These are phyloP conservation scores for Lasiosphaeris hirsuta DNA, from an alignment of 495 filamentous ascomycete genomes.

Conservation along the genomic window DNA sequence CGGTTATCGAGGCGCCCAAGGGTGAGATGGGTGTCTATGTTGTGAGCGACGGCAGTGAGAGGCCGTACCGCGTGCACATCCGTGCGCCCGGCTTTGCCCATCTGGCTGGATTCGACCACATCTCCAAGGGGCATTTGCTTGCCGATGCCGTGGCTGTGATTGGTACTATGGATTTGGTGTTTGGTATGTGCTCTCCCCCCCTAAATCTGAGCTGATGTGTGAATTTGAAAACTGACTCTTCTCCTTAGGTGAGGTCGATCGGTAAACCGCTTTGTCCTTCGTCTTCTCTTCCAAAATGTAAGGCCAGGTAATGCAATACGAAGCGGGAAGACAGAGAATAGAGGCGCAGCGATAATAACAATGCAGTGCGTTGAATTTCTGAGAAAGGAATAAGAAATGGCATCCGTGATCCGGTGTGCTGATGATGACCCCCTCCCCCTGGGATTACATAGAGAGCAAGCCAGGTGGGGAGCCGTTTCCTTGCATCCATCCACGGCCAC, in stretches of 20 bases:
- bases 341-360: neutral
- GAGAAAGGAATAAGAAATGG: no score
- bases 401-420: no score
- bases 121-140: constrained; percentile 85
- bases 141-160: constrained; percentile 98
- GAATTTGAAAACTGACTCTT: constrained; percentile 16
- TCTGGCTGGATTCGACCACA: constrained; percentile 88
- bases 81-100: constrained; percentile 96
- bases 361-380: no score
- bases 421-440: no score
- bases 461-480: no score
- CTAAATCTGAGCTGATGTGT: neutral
- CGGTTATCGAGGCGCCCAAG: constrained; percentile 96
- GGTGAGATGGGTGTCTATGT: constrained; percentile 98
- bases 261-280: constrained; percentile 29
- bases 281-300: neutral
- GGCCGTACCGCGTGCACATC: constrained; percentile 97
- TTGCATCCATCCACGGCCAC: no score
- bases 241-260: constrained; percentile 47
- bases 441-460: no score
- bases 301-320: constrained; percentile 2
- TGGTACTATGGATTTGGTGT: constrained; percentile 86
- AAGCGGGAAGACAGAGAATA: neutral
- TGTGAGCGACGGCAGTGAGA: constrained; percentile 93
- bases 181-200: constrained; percentile 37